Evolutionary conservation across 140 eudicot genomes (phyloP), one percentile per base, ranked within the genome.

Genomic region (Cichorium intybus): DNA sequence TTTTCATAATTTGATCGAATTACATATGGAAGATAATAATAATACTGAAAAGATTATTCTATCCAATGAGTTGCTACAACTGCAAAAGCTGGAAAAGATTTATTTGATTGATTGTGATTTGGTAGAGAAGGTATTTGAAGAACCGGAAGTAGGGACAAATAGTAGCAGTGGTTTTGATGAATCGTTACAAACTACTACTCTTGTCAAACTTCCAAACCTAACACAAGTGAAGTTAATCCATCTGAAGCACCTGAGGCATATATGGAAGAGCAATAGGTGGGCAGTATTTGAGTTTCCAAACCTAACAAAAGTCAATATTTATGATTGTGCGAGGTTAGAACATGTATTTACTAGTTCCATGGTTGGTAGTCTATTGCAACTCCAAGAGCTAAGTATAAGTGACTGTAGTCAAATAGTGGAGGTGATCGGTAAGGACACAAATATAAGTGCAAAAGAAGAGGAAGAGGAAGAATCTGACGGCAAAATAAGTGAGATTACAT

Each of bases 81-180:
- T 63, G 8, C 56, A 24, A 46, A 63, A 47, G 54, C 46, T 63
- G 12, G 46, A 63, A 26, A 63, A 22, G 28, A 12, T 49, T 3
- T 21, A 64, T 6, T n/a, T 21, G 0, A 9, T 0, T 0, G 0
- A 0, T 0, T 35, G 50, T 20, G 0, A 2, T 0, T 0, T 0
- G 2, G 50, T 33, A 21, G 4, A 21, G 37, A 49, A 33, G 26
- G 26, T 66, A 3, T 52, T 66, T 23, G 71, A 22, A 12, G 24
- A 0, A 63, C 9, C 2, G 24, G 57, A 10, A 63, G 69, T 0
- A 39, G 17, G 37, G 45, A 27, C 0, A 66, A 10, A 52, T 16
- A 31, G 47, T 45, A 22, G 51, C 0, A 62, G 55, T 31, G 43
- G 16, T 35, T 35, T 35, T 35, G 43, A 35, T 39, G 47, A 39